Percentiles rank a stretch among this genome's conserved stretches.
phyloP scores from a whole-genome alignment of 257 asterid genomes.

The Solanum arcanum region DNA sequence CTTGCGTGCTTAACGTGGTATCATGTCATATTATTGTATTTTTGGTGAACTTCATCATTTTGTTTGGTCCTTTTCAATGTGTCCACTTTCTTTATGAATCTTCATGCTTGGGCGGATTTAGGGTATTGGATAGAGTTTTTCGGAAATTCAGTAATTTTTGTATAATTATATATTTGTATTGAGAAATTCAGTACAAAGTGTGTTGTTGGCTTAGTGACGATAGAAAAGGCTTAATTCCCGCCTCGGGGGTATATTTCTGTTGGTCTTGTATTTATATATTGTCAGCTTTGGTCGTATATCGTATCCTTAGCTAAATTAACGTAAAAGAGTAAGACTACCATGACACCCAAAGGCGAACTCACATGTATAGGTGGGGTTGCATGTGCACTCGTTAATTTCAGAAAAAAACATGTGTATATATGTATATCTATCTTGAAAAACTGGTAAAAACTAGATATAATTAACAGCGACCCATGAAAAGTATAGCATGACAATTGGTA shows the following conservation, averaged over 20 bases:
- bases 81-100: background rate
- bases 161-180: too few relatives aligned
- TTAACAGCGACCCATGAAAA: background rate
- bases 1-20: slow-evolving; percentile 10
- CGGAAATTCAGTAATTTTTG: too few relatives aligned
- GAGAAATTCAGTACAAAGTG: background rate
- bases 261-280: too few relatives aligned
- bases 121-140: background rate
- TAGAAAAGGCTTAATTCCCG: background rate
- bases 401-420: too few relatives aligned
- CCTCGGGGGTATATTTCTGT: too few relatives aligned
- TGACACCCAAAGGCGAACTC: background rate
- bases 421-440: too few relatives aligned
- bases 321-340: background rate
- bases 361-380: background rate
- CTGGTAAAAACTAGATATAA: fast-evolving
- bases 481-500: background rate
- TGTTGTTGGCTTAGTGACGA: background rate
- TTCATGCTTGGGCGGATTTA: background rate
- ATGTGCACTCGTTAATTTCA: background rate
- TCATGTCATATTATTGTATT: background rate
- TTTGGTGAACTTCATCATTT: background rate
- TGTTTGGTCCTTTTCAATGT: background rate
- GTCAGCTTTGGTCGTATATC: too few relatives aligned
- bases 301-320: too few relatives aligned